Percentiles rank a stretch among this genome's conserved stretches.
Evolutionary conservation across 2,329 filamentous ascomycete genomes (phyloP).

Genomic region (Neonectria sp.): DNA sequence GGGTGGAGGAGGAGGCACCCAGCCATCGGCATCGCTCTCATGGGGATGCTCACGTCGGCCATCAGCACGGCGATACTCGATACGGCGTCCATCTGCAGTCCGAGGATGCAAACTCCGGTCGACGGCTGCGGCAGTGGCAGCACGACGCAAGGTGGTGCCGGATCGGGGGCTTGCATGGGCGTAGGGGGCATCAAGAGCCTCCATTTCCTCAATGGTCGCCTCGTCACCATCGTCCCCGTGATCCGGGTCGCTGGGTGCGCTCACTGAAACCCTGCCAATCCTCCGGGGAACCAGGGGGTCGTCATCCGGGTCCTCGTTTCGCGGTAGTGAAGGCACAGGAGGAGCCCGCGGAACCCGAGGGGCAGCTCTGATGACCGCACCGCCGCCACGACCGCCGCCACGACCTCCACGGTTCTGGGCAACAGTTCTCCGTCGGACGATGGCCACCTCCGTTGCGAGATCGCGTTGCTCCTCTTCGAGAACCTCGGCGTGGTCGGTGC

Average conservation of each 20-base stretch:
- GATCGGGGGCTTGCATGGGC: slow-evolving; percentile 81
- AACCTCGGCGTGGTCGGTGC: slow-evolving; percentile 77
- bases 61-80: slow-evolving; percentile 78
- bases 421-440: slow-evolving; percentile 82
- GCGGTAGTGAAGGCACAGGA: slow-evolving; percentile 49
- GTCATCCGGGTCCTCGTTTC: slow-evolving; percentile 58
- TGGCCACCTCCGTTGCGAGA: slow-evolving; percentile 83
- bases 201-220: slow-evolving; percentile 68
- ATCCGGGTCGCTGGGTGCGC: slow-evolving; percentile 36
- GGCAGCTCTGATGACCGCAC: slow-evolving; percentile 63
- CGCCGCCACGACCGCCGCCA: slow-evolving; percentile 44
- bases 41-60: slow-evolving; percentile 82
- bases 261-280: slow-evolving; percentile 52
- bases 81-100: slow-evolving; percentile 66
- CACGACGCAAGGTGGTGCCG: slow-evolving; percentile 78
- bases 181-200: slow-evolving; percentile 79
- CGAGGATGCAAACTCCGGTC: slow-evolving; percentile 77
- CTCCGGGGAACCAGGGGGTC: slow-evolving; percentile 69
- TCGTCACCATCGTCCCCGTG: slow-evolving; percentile 59
- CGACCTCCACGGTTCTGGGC: slow-evolving; percentile 71
- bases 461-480: slow-evolving; percentile 82
- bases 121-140: slow-evolving; percentile 82
- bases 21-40: slow-evolving; percentile 90
- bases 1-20: slow-evolving; percentile 88
- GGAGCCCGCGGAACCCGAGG: slow-evolving; percentile 57